Evolutionary conservation across 2,329 filamentous ascomycete species (phyloP).

Genomic region (Cercospora zeina): DNA sequence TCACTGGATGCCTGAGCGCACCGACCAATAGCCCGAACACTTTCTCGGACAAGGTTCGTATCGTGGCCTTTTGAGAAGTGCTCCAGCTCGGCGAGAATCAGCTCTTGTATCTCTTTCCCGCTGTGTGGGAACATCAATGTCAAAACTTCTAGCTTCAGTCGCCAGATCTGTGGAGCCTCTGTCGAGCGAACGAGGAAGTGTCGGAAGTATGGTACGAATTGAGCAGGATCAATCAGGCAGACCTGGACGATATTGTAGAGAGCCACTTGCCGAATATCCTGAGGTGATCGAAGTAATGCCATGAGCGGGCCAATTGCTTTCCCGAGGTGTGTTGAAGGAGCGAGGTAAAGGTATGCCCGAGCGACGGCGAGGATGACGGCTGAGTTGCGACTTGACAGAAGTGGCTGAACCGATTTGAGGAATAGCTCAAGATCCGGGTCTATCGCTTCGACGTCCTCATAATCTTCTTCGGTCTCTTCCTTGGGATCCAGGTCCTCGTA

Average conservation of each 20-base stretch:
- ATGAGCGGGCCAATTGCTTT: slow-evolving; percentile 79
- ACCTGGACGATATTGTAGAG: slow-evolving; percentile 96
- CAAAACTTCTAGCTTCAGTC: slow-evolving; percentile 85
- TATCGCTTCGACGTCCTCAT: slow-evolving; percentile 61
- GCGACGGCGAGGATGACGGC: slow-evolving; percentile 87
- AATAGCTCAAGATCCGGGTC: slow-evolving; percentile 83
- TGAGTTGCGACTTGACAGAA: slow-evolving; percentile 89
- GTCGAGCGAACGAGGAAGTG: slow-evolving; percentile 85
- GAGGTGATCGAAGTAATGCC: slow-evolving; percentile 77
- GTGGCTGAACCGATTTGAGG: slow-evolving; percentile 74
- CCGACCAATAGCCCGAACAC: slow-evolving; percentile 87
- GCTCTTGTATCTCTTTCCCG: slow-evolving; percentile 71
- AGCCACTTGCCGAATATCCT: slow-evolving; percentile 85
- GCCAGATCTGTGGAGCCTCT: slow-evolving; percentile 80
- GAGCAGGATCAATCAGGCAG: slow-evolving; percentile 69
- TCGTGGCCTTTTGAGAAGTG: slow-evolving; percentile 81
- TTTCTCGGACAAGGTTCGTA: slow-evolving; percentile 77
- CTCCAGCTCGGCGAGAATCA: slow-evolving; percentile 89
- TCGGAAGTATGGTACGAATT: slow-evolving; percentile 84
- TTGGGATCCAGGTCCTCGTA: slow-evolving; percentile 67
- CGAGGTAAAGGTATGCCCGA: slow-evolving; percentile 80
- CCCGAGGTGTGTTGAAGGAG: slow-evolving; percentile 73
- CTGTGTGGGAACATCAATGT: slow-evolving; percentile 88
- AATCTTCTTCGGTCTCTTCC: slow-evolving; percentile 50
- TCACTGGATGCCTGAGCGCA: slow-evolving; percentile 76